phyloP scores from a whole-genome alignment of 768 basidiomycete species.

The Tylopilus intermedius region DNA sequence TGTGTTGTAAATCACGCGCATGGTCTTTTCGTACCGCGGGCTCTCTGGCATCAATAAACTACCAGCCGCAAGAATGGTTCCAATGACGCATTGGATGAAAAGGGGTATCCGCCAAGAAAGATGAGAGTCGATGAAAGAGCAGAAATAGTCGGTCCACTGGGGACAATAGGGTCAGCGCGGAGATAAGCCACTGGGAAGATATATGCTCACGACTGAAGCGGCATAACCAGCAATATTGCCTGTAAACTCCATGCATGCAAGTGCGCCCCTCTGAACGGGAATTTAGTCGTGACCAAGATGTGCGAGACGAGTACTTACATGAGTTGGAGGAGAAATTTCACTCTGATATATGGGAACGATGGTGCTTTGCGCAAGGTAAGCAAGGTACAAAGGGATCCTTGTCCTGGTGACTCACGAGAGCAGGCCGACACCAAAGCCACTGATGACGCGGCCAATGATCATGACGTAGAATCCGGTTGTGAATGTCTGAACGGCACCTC shows the following conservation, averaged over 20 bases:
- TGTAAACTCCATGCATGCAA: constrained; percentile 95
- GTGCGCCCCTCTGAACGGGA: constrained; percentile 64
- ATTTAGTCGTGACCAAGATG: not conserved
- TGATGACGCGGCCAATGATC: constrained; percentile 77
- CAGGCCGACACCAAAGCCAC: constrained; percentile 87
- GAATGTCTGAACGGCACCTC: constrained; percentile 82
- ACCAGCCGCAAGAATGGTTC: constrained; percentile 70
- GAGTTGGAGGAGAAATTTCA: constrained; percentile 90
- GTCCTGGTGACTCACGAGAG: constrained; percentile 56
- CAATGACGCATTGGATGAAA: constrained; percentile 84
- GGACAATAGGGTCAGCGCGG: not conserved
- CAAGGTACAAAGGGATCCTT: not conserved
- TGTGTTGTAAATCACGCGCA: not conserved
- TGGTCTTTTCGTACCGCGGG: constrained; percentile 52
- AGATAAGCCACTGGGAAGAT: not conserved
- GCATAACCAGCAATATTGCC: constrained; percentile 91
- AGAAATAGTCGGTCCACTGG: constrained; percentile 93
- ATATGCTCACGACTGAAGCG: constrained; percentile 68
- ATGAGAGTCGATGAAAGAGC: constrained; percentile 82
- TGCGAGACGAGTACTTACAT: constrained; percentile 43
- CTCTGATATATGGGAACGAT: constrained; percentile 94
- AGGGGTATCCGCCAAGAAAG: constrained; percentile 90
- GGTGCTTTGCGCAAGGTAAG: constrained; percentile 47
- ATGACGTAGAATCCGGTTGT: constrained; percentile 74
- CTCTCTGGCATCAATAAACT: constrained; percentile 86